Evolutionary conservation across 2,329 filamentous ascomycete genomes (phyloP), one percentile per base, ranked within the genome.

Genomic region (Hysterium pulicare): DNA sequence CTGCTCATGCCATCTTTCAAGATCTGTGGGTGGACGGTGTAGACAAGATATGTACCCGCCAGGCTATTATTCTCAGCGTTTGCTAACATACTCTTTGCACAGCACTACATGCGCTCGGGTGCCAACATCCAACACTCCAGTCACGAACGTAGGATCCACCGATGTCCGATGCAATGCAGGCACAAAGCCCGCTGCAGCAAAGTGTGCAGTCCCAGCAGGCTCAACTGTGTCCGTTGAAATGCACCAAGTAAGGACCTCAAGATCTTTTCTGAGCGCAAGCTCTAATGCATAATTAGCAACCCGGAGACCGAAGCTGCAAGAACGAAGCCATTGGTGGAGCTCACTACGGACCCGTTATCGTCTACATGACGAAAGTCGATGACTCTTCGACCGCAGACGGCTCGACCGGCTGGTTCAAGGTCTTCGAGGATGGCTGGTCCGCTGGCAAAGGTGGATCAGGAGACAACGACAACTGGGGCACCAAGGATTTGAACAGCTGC

Each of bases 81-180:
- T n/a, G 13, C 32, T 33, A 16, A 33, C 32, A 33, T n/a, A 7
- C 8, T 15, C 13, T 15, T 9, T 19, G 16, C 32, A 8, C 38
- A n/a, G n/a, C 9, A 48, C 39, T 17, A 59, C 57, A 3, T 58
- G 55, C 24, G 44, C 53, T n/a, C 52, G 55, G 8, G 46, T 50
- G 32, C 50, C 51, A 1, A 10, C 16, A 9, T 36, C 46, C 42
- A 58, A 54, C 42, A 42, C 39, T 53, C 78, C 77, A 41, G 73
- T 80, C 58, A 70, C 67, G 16, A 72, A 80, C 53, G 77, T 81
- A 9, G 72, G 67, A 17, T 74, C 71, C 40, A 69, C 73, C 51
- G 70, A 74, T 42, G 62, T 82, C 13, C 76, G 75, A 33, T 82
- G 78, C 67, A 44, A 45, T 42, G 47, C 41, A 16, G 43, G 50